These are phyloP conservation scores for Penstemon barbatus DNA, from an alignment of 257 asterid genomes.

Conservation along the genomic window DNA sequence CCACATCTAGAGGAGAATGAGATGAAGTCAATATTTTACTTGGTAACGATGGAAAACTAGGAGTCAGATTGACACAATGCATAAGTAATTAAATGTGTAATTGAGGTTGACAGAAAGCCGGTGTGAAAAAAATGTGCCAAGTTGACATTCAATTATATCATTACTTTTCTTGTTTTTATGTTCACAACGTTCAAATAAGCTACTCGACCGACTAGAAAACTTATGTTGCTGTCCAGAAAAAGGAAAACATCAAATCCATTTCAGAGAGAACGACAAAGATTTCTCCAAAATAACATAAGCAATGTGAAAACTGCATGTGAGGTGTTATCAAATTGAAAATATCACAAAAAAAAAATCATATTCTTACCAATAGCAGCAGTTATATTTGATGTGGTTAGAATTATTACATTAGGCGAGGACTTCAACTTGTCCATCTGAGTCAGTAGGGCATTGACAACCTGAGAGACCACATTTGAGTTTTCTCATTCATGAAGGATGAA, in stretches of 20 bases:
- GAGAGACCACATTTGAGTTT: constrained; percentile 36
- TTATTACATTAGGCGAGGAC: constrained; percentile 85
- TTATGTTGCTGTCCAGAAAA: not conserved
- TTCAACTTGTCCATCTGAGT: constrained; percentile 95
- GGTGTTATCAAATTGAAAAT: not conserved
- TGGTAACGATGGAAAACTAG: not conserved
- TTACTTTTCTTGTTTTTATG: not conserved
- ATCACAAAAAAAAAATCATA: constrained; percentile 1
- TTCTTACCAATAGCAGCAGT: constrained; percentile 94
- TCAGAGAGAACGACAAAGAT: not conserved
- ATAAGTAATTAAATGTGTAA: not conserved
- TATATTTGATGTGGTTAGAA: constrained; percentile 94
- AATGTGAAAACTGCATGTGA: not conserved
- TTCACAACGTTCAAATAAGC: too few species aligned
- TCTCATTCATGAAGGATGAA: constrained; percentile 23
- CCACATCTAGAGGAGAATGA: constrained; percentile 11
- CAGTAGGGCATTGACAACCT: constrained; percentile 97
- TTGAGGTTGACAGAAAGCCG: not conserved
- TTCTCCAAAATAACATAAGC: not conserved
- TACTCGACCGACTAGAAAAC: too few species aligned
- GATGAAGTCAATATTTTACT: not conserved
- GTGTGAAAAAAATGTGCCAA: not conserved
- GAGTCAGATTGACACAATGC: not conserved
- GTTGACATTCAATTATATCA: not conserved
- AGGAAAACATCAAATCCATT: not conserved